Evolutionary conservation across 257 asterid genomes (phyloP).

Genomic region (Ilex aquifolium): DNA sequence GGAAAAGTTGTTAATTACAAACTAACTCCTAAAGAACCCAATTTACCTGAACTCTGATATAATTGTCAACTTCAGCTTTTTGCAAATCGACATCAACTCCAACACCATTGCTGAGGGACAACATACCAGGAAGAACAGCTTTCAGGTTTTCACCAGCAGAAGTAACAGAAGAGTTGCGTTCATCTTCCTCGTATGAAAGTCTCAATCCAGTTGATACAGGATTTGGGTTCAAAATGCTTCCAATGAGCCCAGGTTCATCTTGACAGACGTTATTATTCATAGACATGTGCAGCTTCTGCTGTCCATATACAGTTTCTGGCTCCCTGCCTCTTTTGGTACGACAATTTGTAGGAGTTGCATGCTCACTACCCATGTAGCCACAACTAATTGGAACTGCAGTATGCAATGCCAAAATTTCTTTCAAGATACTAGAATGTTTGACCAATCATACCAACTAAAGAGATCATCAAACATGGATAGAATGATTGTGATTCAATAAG

Average conservation of each 20-base stretch:
- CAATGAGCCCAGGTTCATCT: conserved; percentile 31
- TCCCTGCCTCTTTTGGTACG: conserved; percentile 38
- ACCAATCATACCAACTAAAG: not conserved
- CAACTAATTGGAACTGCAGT: conserved; percentile 45
- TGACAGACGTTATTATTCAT: conserved; percentile 37
- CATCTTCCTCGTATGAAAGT: conserved; percentile 59
- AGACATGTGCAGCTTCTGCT: conserved; percentile 48
- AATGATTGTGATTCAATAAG: too few relatives aligned
- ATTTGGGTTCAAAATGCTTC: conserved; percentile 45
- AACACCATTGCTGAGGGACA: conserved; percentile 31
- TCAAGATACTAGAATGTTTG: not conserved
- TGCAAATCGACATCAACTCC: conserved; percentile 50
- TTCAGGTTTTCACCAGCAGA: conserved; percentile 20
- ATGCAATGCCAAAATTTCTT: not conserved
- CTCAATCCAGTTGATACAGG: conserved; percentile 62
- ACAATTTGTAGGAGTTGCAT: conserved; percentile 24
- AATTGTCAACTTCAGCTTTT: conserved; percentile 44
- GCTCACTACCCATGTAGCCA: conserved; percentile 30
- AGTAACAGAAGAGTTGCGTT: conserved; percentile 26
- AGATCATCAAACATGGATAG: too few relatives aligned
- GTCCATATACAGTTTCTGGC: conserved; percentile 32
- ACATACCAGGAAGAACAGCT: conserved; percentile 6
- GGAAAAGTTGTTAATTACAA: too few relatives aligned
- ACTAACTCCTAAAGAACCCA: not conserved
- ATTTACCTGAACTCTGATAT: conserved; percentile 56